These are phyloP conservation scores for Anaeromyces robustus DNA, from an alignment of 192 early-diverging fungal species.

Conservation along the genomic window DNA sequence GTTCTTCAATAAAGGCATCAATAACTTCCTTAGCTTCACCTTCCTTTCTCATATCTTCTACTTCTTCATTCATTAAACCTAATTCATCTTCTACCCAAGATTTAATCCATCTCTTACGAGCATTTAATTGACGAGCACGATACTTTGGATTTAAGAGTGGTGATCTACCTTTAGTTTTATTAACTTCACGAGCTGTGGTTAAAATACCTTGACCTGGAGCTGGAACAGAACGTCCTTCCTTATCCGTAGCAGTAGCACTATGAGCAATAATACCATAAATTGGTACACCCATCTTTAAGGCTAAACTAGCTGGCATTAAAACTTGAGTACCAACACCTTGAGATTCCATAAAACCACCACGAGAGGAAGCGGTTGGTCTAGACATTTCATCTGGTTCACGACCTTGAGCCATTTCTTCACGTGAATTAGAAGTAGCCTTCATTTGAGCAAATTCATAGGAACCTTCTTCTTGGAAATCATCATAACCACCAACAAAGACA, in stretches of 20 bases:
- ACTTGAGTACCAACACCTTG: constrained; percentile 80
- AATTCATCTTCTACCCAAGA: constrained; percentile 64
- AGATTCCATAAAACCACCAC: constrained; percentile 83
- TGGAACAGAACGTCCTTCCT: constrained; percentile 83
- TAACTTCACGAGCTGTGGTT: constrained; percentile 65
- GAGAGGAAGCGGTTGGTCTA: constrained; percentile 72
- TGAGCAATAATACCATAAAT: constrained; percentile 81
- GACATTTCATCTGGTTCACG: constrained; percentile 76
- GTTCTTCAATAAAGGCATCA: constrained; percentile 23
- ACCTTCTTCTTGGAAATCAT: constrained; percentile 86
- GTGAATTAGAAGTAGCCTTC: constrained; percentile 78
- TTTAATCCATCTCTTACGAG: constrained; percentile 60
- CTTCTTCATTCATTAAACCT: constrained; percentile 45
- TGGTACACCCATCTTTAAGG: constrained; percentile 82
- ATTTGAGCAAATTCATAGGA: constrained; percentile 92
- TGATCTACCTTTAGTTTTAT: constrained; percentile 15
- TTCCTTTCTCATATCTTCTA: constrained; percentile 41
- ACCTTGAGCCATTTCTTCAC: constrained; percentile 68
- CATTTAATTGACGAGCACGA: constrained; percentile 56
- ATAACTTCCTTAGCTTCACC: constrained; percentile 7
- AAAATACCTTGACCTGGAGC: constrained; percentile 90
- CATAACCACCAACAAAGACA: constrained; percentile 82
- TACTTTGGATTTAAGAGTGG: constrained; percentile 67
- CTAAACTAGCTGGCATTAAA: constrained; percentile 73
- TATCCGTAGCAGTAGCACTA: constrained; percentile 82